Conservation (phyloP, 78 protist genomes). For the Dictyostelium brefeldianum region DNA sequence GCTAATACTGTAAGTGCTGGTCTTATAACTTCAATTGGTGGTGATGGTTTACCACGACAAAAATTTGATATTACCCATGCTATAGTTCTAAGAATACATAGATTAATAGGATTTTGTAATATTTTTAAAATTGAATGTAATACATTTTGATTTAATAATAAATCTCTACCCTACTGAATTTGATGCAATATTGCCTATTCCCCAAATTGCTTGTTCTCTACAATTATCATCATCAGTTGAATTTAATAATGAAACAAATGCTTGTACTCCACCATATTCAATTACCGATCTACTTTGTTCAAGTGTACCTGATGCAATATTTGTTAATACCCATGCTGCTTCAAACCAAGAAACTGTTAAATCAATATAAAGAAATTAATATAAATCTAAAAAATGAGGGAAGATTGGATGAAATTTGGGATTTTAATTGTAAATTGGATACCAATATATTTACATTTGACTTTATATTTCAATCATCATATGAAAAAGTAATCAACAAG, state of each 20-base stretch:
- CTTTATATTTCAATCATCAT: too few species aligned
- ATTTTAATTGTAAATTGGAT: too few species aligned
- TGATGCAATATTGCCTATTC: constrained; percentile 99
- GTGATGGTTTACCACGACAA: constrained; percentile 81
- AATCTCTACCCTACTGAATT: constrained; percentile 93
- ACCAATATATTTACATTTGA: too few species aligned
- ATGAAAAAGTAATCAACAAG: too few species aligned
- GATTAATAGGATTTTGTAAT: constrained; percentile 68
- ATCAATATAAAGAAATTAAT: too few species aligned
- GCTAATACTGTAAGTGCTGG: constrained; percentile 56
- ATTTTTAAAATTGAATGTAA: constrained; percentile 48
- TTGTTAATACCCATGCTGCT: constrained; percentile 97
- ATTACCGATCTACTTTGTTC: constrained; percentile 91
- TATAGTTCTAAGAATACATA: constrained; percentile 97
- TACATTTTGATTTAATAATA: constrained; percentile 73
- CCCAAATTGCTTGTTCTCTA: constrained; percentile 99
- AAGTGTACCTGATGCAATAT: constrained; percentile 96
- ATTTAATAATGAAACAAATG: constrained; percentile 89
- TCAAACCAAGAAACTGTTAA: too few species aligned
- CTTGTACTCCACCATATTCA: constrained; percentile 89
- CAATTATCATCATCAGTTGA: constrained; percentile 86
- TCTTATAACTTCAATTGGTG: constrained; percentile 73
- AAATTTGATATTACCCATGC: too few species aligned
- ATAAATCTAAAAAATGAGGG: too few species aligned
- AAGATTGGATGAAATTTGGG: too few species aligned